Percentiles rank a stretch among this genome's conserved stretches.
These are phyloP conservation scores for Hordeum vulgare DNA, from an alignment of 176 grass and related monocot genomes.

Conservation along the genomic window MorexV3_pseudomolecules_assembly NC_058521.1:242770844-242771343, in stretches of 20 bases:
- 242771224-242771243: slow-evolving; percentile 51
- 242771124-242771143: slow-evolving; percentile 43
- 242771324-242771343: slow-evolving; percentile 79
- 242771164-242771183: slow-evolving; percentile 45
- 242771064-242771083: slow-evolving; percentile 58
- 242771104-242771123: slow-evolving; percentile 33
- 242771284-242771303: slow-evolving; percentile 81
- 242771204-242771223: slow-evolving; percentile 60
- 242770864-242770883: slow-evolving; percentile 44
- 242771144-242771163: slow-evolving; percentile 41
- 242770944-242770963: slow-evolving; percentile 34
- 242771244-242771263: slow-evolving; percentile 83
- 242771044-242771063: slow-evolving; percentile 45
- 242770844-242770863: slow-evolving; percentile 41
- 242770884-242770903: slow-evolving; percentile 45
- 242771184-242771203: slow-evolving; percentile 40
- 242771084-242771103: slow-evolving; percentile 59
- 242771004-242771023: slow-evolving; percentile 25
- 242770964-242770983: slow-evolving; percentile 18
- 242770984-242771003: slow-evolving; percentile 41
- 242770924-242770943: slow-evolving; percentile 53
- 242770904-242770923: slow-evolving; percentile 26
- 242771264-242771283: slow-evolving; percentile 52
- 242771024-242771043: slow-evolving; percentile 19
- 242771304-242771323: slow-evolving; percentile 97